Evolutionary conservation across 306 rosid genomes (phyloP).

Genomic region (Prunus fruticosa): DNA sequence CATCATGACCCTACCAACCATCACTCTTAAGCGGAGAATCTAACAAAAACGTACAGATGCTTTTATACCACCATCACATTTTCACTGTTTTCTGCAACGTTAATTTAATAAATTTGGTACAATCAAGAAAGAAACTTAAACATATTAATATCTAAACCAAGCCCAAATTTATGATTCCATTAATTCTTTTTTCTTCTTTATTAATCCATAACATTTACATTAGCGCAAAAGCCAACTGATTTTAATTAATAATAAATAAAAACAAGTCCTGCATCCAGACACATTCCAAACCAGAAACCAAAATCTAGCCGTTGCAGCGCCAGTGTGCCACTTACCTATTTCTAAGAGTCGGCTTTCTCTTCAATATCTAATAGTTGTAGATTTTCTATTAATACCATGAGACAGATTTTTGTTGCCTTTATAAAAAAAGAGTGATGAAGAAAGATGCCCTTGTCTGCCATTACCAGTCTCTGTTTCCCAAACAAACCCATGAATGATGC

Average conservation of each 20-base stretch:
- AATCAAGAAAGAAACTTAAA: not conserved
- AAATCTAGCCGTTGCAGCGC: not conserved
- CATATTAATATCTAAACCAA: not conserved
- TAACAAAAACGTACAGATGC: not conserved
- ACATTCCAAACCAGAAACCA: not conserved
- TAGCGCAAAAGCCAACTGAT: not conserved
- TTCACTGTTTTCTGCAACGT: not conserved
- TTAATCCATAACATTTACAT: not conserved
- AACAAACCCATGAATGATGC: not conserved
- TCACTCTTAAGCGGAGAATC: not conserved
- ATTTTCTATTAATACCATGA: not conserved
- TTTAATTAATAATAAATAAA: not conserved
- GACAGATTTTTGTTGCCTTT: not conserved
- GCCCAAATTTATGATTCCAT: not conserved
- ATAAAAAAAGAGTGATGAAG: conserved; percentile 8
- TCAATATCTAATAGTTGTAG: not conserved
- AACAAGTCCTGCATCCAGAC: not conserved
- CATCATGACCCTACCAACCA: no score
- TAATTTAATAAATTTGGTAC: not conserved
- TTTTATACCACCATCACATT: not conserved
- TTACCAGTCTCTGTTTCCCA: conserved; percentile 15
- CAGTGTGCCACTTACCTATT: not conserved
- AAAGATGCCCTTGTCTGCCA: conserved; percentile 26
- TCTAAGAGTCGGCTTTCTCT: not conserved
- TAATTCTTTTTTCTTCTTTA: not conserved